These are phyloP conservation scores for Leccinum colubrinum DNA, from an alignment of 1,284 basidiomycete genomes.

Conservation along the genomic window DNA sequence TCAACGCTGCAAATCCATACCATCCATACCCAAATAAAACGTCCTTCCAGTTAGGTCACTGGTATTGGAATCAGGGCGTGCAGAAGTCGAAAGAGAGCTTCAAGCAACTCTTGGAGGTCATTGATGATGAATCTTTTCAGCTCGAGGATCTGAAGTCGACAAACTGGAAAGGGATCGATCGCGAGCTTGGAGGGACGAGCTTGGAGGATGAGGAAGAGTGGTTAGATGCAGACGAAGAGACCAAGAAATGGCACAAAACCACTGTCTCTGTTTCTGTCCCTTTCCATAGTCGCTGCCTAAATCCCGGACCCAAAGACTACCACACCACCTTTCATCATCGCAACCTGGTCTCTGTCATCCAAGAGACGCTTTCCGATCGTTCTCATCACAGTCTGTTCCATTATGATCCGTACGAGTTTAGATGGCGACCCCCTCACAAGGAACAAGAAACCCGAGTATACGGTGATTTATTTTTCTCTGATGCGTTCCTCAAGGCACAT, in stretches of 20 bases:
- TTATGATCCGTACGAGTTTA: neutral
- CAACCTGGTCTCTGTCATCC: too few species aligned
- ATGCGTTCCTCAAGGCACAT: neutral
- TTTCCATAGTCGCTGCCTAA: neutral
- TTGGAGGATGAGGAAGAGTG: neutral
- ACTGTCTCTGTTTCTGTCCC: neutral
- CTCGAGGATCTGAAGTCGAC: neutral
- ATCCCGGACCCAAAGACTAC: too few species aligned
- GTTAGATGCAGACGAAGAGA: neutral
- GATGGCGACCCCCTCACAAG: neutral
- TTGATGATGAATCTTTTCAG: neutral
- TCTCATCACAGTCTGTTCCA: neutral
- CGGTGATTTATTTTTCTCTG: neutral
- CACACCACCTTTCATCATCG: too few species aligned
- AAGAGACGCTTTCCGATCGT: too few species aligned
- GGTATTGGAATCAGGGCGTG: neutral
- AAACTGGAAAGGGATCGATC: neutral
- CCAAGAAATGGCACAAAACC: neutral
- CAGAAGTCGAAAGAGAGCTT: neutral
- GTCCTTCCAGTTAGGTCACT: neutral
- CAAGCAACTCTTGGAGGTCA: neutral
- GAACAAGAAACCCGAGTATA: neutral
- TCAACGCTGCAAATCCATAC: neutral
- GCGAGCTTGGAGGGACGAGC: neutral
- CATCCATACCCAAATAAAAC: neutral